Percentiles rank a stretch among this genome's conserved stretches.
Conservation (phyloP, 805 yeast genomes). For the Suhomyces sp. region DNA sequence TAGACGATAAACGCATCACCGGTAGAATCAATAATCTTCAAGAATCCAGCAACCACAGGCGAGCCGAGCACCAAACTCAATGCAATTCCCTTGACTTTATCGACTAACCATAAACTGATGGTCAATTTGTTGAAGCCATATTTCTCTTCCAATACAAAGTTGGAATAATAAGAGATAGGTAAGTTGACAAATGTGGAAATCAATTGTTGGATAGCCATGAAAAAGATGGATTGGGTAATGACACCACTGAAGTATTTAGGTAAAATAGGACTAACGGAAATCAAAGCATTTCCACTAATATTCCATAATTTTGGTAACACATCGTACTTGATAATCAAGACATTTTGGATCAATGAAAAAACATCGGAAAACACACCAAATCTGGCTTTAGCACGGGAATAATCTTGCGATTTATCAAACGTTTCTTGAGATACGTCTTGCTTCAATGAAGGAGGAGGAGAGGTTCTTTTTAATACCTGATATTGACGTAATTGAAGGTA, state of each 20-base stretch:
- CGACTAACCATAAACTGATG: constrained; percentile 65
- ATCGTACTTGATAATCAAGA: constrained; percentile 58
- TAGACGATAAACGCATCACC: constrained; percentile 83
- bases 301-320: constrained; percentile 42
- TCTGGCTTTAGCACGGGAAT: constrained; percentile 74
- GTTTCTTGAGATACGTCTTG: constrained; percentile 71
- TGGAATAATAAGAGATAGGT: constrained; percentile 73
- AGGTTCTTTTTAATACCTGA: constrained; percentile 50
- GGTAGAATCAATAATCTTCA: constrained; percentile 76
- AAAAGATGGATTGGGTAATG: constrained; percentile 66
- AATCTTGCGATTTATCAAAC: constrained; percentile 71
- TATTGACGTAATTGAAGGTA: constrained; percentile 78
- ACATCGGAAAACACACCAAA: constrained; percentile 60
- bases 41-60: constrained; percentile 70
- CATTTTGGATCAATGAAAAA: constrained; percentile 53
- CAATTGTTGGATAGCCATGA: constrained; percentile 55
- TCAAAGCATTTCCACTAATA: constrained; percentile 63
- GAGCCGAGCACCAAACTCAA: constrained; percentile 62
- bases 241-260: constrained; percentile 49
- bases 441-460: constrained; percentile 68
- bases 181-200: constrained; percentile 54
- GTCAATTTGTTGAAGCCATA: constrained; percentile 93
- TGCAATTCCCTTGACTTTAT: constrained; percentile 58
- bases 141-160: constrained; percentile 87
- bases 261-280: constrained; percentile 42